These are phyloP conservation scores for Nicotiana paniculata DNA, from an alignment of 257 asterid genomes.

Conservation along the genomic window DNA sequence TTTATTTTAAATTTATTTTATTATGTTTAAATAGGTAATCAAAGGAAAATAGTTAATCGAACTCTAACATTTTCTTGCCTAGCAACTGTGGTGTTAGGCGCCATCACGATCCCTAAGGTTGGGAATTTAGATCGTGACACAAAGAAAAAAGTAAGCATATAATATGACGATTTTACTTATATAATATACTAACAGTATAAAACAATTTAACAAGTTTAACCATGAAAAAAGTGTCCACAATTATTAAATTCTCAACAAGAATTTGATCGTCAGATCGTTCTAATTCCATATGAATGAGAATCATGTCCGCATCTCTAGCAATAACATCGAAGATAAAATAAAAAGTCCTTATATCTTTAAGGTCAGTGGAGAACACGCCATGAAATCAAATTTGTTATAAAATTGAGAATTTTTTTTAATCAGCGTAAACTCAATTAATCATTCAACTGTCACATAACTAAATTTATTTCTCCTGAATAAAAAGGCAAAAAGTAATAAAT, in stretches of 20 bases:
- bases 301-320: no score
- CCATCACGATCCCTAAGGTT: no score
- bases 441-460: not conserved
- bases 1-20: no score
- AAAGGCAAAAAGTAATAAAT: not conserved
- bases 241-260: not conserved
- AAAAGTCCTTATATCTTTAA: no score
- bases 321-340: not conserved
- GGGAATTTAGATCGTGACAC: no score
- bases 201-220: not conserved
- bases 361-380: no score
- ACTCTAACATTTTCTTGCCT: no score
- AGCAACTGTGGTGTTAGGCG: no score
- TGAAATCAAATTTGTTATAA: not conserved
- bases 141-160: not conserved
- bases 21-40: no score
- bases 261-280: not conserved
- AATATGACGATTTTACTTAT: not conserved
- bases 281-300: no score
- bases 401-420: not conserved
- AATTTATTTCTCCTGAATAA: not conserved
- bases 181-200: not conserved
- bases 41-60: no score
- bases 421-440: not conserved
- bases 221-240: not conserved